Base-by-base conservation (phyloP, 2,329 filamentous ascomycete genomes). In the Xylariaceae sp. region DNA sequence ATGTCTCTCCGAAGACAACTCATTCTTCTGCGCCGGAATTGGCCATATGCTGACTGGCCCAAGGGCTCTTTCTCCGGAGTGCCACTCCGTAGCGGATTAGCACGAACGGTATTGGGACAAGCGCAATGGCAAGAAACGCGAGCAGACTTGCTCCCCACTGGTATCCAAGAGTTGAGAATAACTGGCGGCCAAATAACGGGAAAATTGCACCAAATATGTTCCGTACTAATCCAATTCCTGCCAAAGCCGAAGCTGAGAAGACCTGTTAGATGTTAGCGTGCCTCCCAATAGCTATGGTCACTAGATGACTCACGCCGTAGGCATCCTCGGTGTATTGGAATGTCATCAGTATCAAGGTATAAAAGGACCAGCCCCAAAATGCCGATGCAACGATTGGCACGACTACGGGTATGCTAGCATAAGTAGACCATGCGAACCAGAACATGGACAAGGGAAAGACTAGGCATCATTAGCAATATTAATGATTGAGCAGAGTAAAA, bases 331-430 rank as follows among this genome's bases (percentile, higher is more conserved):
- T 78, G 56, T 79, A 81, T 3, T 74, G 77, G 37, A 79, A 73
- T 1, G 77, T 77, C 71, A 79, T 79, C 2, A 81, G 69, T 45
- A 81, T 81, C 0, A 82, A 71, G 1, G 76, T 76, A 50, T 80
- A 80, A 59, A 81, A 80, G 3, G 74, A 76, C 69, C 77, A 79
- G 0, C 79, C 81, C 68, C 80, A 81, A 18, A 81, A 74, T 0
- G 75, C 72, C 0, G 76, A 77, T 2, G 77, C 79, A 14, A 82
- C 63, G 3, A 82, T 76, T 0, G 80, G 78, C 2, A 80, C 74
- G 48, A 82, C 73, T 56, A 71, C 75, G n/a, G 74, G 72, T 7
- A 72, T 62, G 5, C 54, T 63, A 6, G 63, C 54, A 18, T 64
- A 65, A 1, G 65, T 68, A 1, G 71, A 70, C 70, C 72, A 64